Evolutionary conservation across 306 rosid species (phyloP).

Genomic region (Geum urbanum): DNA sequence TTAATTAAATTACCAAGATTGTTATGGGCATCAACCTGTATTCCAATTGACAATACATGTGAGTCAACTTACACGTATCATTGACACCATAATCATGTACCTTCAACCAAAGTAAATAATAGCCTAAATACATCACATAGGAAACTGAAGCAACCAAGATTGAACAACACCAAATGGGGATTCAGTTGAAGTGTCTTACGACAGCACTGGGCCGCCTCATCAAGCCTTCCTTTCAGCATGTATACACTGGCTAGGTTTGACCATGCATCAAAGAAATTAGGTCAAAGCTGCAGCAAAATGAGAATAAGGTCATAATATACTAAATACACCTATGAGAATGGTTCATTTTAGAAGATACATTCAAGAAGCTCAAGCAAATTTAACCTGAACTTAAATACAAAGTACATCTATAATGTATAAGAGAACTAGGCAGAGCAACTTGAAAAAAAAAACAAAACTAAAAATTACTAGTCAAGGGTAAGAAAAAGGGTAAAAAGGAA

Average conservation of each 20-base stretch:
- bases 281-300: slow-evolving; percentile 68
- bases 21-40: slow-evolving; percentile 62
- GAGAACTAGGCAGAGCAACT: not conserved
- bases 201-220: slow-evolving; percentile 95
- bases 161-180: slow-evolving; percentile 66
- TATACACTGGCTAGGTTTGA: slow-evolving; percentile 96
- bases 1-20: slow-evolving; percentile 65
- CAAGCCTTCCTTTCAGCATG: slow-evolving; percentile 94
- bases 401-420: not conserved
- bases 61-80: slow-evolving; percentile 15
- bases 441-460: not conserved
- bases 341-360: not conserved
- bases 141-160: not conserved
- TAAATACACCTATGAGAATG: slow-evolving; percentile 11
- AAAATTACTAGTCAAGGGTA: not conserved
- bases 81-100: slow-evolving; percentile 2
- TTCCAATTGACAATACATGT: slow-evolving; percentile 8
- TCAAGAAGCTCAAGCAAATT: not conserved
- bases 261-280: slow-evolving; percentile 97
- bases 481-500: no score
- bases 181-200: slow-evolving; percentile 95
- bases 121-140: not conserved
- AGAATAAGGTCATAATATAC: slow-evolving; percentile 12
- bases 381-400: not conserved
- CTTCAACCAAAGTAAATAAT: slow-evolving; percentile 8